Conservation (phyloP, 164 flowering plant genomes). For the Malania oleifera region DNA sequence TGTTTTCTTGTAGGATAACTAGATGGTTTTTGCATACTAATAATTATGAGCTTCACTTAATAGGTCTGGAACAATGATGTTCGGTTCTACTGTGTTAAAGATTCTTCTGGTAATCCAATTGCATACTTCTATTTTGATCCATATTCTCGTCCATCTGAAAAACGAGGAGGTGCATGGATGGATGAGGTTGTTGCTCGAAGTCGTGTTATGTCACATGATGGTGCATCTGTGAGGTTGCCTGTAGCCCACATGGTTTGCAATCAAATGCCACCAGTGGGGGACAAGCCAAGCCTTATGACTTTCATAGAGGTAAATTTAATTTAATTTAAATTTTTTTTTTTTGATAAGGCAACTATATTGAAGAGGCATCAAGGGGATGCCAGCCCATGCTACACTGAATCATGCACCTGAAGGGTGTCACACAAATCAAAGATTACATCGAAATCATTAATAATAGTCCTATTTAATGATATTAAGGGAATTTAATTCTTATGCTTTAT, state of each 20-base stretch:
- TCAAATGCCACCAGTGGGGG: conserved; percentile 89
- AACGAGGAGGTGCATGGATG: conserved; percentile 99
- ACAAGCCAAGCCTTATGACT: conserved; percentile 96
- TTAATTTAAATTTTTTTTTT: too few relatives aligned
- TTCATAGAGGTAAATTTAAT: conserved; percentile 70
- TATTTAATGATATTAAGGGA: too few relatives aligned
- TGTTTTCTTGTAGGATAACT: conserved; percentile 1
- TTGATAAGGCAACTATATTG: too few relatives aligned
- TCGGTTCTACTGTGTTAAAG: conserved; percentile 75
- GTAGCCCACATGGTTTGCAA: conserved; percentile 98
- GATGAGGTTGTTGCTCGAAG: conserved; percentile 89
- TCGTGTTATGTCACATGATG: conserved; percentile 67
- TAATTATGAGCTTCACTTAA: not conserved
- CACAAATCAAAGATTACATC: too few relatives aligned
- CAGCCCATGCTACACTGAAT: too few relatives aligned
- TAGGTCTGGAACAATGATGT: conserved; percentile 96
- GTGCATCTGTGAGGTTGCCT: conserved; percentile 73
- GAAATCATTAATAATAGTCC: too few relatives aligned
- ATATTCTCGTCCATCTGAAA: conserved; percentile 94
- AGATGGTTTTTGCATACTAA: conserved; percentile 1
- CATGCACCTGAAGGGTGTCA: too few relatives aligned
- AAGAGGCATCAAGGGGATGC: too few relatives aligned
- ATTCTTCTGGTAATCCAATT: conserved; percentile 67
- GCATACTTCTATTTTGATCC: conserved; percentile 98
- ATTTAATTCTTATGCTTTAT: too few relatives aligned